These are phyloP conservation scores for Pleurotus ostreatus DNA, from an alignment of 768 basidiomycete species.

Conservation along the genomic window DNA sequence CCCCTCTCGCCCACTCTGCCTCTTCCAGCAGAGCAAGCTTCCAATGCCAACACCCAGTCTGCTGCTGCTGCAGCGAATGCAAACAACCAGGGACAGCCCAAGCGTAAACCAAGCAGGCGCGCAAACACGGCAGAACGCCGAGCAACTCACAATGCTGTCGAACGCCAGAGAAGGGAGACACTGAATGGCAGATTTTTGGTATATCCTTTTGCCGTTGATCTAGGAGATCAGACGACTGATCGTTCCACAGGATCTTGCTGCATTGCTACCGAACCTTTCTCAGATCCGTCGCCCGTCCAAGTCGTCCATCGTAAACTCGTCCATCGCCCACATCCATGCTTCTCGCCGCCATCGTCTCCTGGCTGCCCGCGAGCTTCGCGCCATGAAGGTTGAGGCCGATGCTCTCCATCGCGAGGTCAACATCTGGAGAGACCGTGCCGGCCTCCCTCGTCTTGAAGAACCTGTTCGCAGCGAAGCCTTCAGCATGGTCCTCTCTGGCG, in stretches of 20 bases:
- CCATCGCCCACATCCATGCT: conserved; percentile 83
- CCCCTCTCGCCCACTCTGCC: conserved; percentile 36
- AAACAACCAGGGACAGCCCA: conserved; percentile 34
- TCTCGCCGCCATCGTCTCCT: conserved; percentile 78
- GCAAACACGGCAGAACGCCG: conserved; percentile 97
- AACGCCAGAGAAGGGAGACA: conserved; percentile 89
- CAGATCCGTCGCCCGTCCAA: conserved; percentile 93
- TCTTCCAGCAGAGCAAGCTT: conserved; percentile 24
- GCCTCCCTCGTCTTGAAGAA: conserved; percentile 69
- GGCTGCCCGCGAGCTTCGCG: conserved; percentile 78
- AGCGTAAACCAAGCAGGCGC: conserved; percentile 81
- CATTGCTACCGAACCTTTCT: conserved; percentile 85
- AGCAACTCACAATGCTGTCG: conserved; percentile 96
- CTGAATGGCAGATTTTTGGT: conserved; percentile 90
- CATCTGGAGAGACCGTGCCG: conserved; percentile 83
- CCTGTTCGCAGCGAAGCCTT: conserved; percentile 71
- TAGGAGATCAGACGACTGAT: conserved; percentile 9
- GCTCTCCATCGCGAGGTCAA: conserved; percentile 88
- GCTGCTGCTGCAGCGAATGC: neutral
- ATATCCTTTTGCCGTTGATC: conserved; percentile 23
- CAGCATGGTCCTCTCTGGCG: conserved; percentile 63
- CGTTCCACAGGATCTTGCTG: conserved; percentile 75
- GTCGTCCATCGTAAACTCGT: conserved; percentile 94
- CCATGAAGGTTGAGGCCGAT: conserved; percentile 78
- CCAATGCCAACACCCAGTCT: conserved; percentile 10